Conservation (phyloP, 345 rosid species). For the Acer negundo region DNA sequence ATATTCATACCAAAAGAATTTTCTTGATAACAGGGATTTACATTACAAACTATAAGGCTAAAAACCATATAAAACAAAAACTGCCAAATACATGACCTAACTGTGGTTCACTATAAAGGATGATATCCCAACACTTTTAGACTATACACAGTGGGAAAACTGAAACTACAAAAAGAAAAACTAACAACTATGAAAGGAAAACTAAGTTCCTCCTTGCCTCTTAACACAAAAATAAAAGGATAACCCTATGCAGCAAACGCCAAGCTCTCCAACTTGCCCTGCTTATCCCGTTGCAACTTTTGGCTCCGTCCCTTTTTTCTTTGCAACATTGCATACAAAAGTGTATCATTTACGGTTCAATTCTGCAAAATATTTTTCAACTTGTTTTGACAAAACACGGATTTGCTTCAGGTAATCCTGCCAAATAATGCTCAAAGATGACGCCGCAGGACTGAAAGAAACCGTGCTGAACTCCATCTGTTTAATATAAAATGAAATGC, state of each 20-base stretch:
- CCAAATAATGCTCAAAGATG: background rate
- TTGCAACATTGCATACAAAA: background rate
- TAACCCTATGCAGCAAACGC: no score
- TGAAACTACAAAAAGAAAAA: background rate
- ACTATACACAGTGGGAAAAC: background rate
- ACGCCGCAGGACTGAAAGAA: background rate
- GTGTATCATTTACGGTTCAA: background rate
- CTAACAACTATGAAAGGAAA: background rate
- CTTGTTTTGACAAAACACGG: background rate
- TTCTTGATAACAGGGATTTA: background rate
- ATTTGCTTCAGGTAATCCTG: background rate
- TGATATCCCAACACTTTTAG: background rate
- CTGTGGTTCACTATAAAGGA: conserved; percentile 11
- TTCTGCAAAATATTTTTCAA: conserved; percentile 2
- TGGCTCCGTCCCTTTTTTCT: background rate
- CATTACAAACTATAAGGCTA: background rate
- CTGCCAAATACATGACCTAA: background rate
- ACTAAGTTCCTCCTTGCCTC: background rate
- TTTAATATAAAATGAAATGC: background rate
- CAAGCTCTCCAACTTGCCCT: background rate
- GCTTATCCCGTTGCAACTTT: background rate
- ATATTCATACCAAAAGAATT: background rate
- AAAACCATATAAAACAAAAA: background rate
- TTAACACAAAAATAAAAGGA: background rate
- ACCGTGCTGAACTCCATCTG: conserved; percentile 14